A percentile compares a stretch with the other conserved stretches of the same genome.
phyloP scores from a whole-genome alignment of 78 protist species.

The Dictyostelium discoideum region DNA sequence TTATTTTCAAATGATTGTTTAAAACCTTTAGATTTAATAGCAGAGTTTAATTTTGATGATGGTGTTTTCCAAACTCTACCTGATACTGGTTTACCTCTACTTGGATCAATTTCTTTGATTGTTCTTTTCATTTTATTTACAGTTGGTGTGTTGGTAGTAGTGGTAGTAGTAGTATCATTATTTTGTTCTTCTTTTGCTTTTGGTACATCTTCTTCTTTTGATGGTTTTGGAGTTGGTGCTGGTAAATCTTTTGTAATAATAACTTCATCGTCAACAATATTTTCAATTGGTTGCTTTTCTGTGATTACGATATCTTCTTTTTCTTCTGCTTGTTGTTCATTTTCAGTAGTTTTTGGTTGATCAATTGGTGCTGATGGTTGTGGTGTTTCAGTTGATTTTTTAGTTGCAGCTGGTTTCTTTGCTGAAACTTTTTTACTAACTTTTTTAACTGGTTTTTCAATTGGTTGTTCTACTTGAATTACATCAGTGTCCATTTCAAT shows the following conservation, averaged over 20 bases:
- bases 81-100: constrained; percentile 70
- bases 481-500: not conserved
- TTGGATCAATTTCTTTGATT: not conserved
- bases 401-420: not conserved
- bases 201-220: not conserved
- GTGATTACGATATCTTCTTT: not conserved
- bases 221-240: not conserved
- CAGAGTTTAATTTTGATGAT: not conserved
- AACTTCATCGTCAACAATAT: not conserved
- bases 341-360: not conserved
- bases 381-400: too few species aligned
- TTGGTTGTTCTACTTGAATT: not conserved
- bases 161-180: not conserved
- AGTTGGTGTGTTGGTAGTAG: not conserved
- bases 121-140: constrained; percentile 1
- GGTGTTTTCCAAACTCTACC: constrained; percentile 76
- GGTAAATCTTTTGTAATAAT: not conserved
- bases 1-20: constrained; percentile 27
- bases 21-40: constrained; percentile 30
- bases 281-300: not conserved
- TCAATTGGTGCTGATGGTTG: too few species aligned
- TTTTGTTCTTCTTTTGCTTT: not conserved
- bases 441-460: not conserved
- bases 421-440: not conserved
- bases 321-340: too few species aligned